Percentiles rank a stretch among this genome's conserved stretches.
Evolutionary conservation across 306 rosid genomes (phyloP).

Genomic region (Quercus parvula): DNA sequence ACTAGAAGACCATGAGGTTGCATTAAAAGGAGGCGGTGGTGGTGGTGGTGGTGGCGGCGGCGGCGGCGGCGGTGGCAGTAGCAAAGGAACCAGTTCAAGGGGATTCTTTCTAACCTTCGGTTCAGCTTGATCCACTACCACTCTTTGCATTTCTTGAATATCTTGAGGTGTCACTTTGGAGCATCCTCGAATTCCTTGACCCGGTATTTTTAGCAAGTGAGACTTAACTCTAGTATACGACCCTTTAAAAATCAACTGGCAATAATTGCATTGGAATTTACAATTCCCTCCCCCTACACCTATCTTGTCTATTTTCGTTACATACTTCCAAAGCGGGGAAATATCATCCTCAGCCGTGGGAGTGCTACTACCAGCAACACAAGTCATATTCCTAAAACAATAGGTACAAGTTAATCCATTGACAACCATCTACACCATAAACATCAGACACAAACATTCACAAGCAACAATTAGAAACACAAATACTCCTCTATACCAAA

Average conservation of each 20-base stretch:
- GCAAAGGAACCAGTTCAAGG: no score
- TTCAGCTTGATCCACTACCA: no score
- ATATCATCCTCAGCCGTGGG: background rate
- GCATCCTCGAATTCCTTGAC: background rate
- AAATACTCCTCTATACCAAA: background rate
- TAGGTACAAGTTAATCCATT: background rate
- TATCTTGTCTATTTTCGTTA: background rate
- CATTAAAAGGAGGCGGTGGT: background rate
- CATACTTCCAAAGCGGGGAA: background rate
- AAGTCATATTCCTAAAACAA: background rate
- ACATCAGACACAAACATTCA: background rate
- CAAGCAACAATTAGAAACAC: background rate
- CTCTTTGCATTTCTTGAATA: background rate
- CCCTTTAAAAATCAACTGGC: background rate
- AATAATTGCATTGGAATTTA: background rate
- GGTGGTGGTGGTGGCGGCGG: no score
- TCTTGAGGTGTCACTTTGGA: background rate
- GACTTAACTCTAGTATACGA: background rate
- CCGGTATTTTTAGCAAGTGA: background rate
- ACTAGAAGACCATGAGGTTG: background rate
- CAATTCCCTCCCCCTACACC: background rate
- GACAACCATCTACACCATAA: background rate
- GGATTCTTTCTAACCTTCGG: no score
- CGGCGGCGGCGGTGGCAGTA: no score
- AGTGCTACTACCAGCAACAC: background rate